Base-by-base conservation (phyloP, 2,329 filamentous ascomycete species). In the Botryotinia globosa region DNA sequence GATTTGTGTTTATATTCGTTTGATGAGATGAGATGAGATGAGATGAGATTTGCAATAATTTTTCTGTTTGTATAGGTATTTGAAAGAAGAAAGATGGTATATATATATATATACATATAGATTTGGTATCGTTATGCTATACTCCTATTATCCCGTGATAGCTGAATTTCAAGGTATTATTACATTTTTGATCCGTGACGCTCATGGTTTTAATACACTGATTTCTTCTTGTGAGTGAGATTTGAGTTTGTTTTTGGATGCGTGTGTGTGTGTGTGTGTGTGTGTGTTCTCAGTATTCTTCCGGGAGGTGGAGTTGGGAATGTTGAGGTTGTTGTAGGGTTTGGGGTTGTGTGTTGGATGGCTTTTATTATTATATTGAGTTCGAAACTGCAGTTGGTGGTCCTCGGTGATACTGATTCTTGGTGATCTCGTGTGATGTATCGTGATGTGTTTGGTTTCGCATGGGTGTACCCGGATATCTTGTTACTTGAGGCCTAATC, bases 301-400 rank as follows among this genome's bases (percentile, higher is more conserved):
- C 4, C 14, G 12, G 48, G 10, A 14, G 6, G 4, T 51, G 10
- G 4, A 51, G 48, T n/a, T 25, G 25, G 2, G 25, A 48, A 48
- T 22, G 22, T 4, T 51, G n/a, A 29, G n/a, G 2, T 18, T 56
- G 14, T 29, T 29, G n/a, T 56, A 14, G n/a, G 3, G 1, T 56
- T 29, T 4, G 51, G 29, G 25, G 25, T 29, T 4, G 12, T 54
- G 2, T 12, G 51, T 3, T 54, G 25, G 25, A 54, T 16, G 10
- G 0, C 1, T 0, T 48, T n/a, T n/a, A n/a, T n/a, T n/a, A n/a
- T 16, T n/a, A n/a, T 54, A 4, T n/a, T 54, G 16, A 4, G n/a
- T n/a, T 54, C 25, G 4, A 10, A 12, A n/a, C 1, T 14, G 4
- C 48, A n/a, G 25, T 16, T 29, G 51, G 25, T 1, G 51, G 1